Percentiles rank a stretch among this genome's conserved stretches.
phyloP scores from a whole-genome alignment of 2,329 filamentous ascomycete species.

The Diaporthe velutina region DNA sequence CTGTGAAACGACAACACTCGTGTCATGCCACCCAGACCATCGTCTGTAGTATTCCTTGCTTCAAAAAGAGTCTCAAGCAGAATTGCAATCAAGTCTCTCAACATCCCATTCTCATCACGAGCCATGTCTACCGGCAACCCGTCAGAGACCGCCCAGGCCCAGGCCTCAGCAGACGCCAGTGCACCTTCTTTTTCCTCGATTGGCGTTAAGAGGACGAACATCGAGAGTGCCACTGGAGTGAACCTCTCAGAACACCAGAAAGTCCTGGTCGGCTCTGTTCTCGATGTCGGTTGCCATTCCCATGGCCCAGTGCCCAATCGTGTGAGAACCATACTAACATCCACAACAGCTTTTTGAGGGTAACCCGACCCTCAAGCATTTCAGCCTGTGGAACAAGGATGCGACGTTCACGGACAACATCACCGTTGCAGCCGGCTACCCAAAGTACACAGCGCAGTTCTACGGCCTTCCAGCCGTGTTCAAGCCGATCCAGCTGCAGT shows the following conservation, averaged over 20 bases:
- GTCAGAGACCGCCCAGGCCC: constrained; percentile 46
- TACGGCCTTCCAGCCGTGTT: constrained; percentile 73
- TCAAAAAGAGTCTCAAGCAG: neutral
- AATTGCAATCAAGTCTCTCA: neutral
- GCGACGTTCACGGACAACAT: constrained; percentile 71
- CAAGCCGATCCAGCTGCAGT: constrained; percentile 66
- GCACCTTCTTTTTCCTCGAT: constrained; percentile 46
- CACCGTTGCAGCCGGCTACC: constrained; percentile 67
- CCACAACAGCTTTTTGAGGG: constrained; percentile 67
- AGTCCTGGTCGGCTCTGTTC: constrained; percentile 67
- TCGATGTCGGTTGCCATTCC: constrained; percentile 59
- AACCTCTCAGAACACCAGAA: constrained; percentile 63
- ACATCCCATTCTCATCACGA: neutral
- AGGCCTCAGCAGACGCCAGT: constrained; percentile 38
- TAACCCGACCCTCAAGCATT: constrained; percentile 68
- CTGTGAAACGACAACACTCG: neutral
- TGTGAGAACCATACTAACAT: neutral
- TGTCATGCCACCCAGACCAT: constrained; percentile 36
- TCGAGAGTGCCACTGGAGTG: constrained; percentile 65
- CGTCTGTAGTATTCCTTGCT: neutral
- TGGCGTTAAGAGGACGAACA: constrained; percentile 65
- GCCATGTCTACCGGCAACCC: constrained; percentile 48
- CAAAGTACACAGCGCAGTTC: constrained; percentile 63
- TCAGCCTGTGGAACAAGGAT: constrained; percentile 70
- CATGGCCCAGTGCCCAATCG: neutral